Evolutionary conservation across 2,329 filamentous ascomycete genomes (phyloP).

Genomic region (Xylariaceae sp.): DNA sequence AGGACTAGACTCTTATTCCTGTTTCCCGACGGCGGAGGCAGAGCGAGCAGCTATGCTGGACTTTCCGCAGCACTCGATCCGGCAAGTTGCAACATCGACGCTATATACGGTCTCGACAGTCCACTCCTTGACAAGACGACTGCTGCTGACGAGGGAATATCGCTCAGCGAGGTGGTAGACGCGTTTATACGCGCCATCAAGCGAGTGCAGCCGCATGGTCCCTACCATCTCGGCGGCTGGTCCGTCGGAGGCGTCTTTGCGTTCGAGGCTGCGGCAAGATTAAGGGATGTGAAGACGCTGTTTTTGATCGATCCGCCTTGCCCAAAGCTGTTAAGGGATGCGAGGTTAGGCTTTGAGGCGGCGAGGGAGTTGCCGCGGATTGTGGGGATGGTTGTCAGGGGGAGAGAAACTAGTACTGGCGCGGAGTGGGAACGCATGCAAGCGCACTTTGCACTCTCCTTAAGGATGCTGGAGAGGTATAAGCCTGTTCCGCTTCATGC

Average conservation of each 20-base stretch:
- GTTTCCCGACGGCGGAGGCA: conserved; percentile 7
- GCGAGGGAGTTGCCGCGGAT: conserved; percentile 1
- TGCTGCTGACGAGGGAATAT: not conserved
- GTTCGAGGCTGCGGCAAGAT: conserved; percentile 7
- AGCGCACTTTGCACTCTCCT: conserved; percentile 1
- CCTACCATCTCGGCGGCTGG: conserved; percentile 12
- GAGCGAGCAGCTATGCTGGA: conserved; percentile 8
- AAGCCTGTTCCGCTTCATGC: not conserved
- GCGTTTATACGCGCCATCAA: conserved; percentile 5
- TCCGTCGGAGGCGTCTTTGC: conserved; percentile 10
- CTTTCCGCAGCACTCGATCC: conserved; percentile 1
- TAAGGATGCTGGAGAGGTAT: conserved; percentile 4
- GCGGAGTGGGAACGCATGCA: not conserved
- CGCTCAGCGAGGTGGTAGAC: not conserved
- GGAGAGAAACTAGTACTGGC: not conserved
- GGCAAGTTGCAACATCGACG: not conserved
- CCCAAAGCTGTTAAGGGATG: not conserved
- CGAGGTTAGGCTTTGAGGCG: conserved; percentile 1
- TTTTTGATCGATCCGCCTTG: conserved; percentile 13
- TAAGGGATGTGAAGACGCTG: conserved; percentile 4
- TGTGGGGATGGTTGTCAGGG: conserved; percentile 2
- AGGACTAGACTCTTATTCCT: conserved; percentile 5
- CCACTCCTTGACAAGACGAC: not conserved
- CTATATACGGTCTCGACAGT: conserved; percentile 9
- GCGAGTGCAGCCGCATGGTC: conserved; percentile 5